Evolutionary conservation across 2,329 filamentous ascomycete species (phyloP).

Genomic region (Aspergillus fumigatiaffinis): DNA sequence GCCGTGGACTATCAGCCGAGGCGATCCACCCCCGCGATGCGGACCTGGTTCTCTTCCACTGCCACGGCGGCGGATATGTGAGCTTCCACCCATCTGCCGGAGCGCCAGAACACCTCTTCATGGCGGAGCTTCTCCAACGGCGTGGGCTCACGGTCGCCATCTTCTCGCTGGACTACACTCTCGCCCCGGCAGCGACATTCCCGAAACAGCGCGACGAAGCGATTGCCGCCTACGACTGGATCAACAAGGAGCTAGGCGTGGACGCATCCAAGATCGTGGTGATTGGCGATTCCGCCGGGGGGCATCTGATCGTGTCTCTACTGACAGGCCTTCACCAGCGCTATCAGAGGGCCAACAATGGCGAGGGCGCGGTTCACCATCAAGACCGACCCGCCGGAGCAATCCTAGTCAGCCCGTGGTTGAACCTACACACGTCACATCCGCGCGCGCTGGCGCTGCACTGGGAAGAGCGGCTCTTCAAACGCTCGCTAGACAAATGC

Average conservation of each 20-base stretch:
- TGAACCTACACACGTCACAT: conserved; percentile 11
- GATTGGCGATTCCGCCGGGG: conserved; percentile 14
- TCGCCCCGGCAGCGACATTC: conserved; percentile 69
- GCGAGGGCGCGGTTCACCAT: neutral
- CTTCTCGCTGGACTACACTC: conserved; percentile 74
- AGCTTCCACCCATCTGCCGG: conserved; percentile 12
- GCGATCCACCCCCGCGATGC: conserved; percentile 7
- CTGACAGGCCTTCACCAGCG: conserved; percentile 4
- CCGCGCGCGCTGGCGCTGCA: conserved; percentile 4
- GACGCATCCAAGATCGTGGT: conserved; percentile 6
- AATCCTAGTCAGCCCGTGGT: conserved; percentile 13
- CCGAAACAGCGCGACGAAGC: conserved; percentile 70
- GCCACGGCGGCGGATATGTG: conserved; percentile 20
- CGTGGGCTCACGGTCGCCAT: conserved; percentile 63
- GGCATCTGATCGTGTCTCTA: conserved; percentile 7
- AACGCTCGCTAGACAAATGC: conserved; percentile 7
- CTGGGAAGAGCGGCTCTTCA: conserved; percentile 15
- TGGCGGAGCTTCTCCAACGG: conserved; percentile 14
- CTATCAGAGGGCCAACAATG: neutral
- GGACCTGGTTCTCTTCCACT: conserved; percentile 16
- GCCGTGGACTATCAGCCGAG: conserved; percentile 6
- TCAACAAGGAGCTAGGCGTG: conserved; percentile 3
- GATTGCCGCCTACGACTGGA: conserved; percentile 60
- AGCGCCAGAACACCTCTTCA: conserved; percentile 14
- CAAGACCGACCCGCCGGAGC: conserved; percentile 2